phyloP scores from a whole-genome alignment of 345 rosid species.

The Corymbia maculata region DNA sequence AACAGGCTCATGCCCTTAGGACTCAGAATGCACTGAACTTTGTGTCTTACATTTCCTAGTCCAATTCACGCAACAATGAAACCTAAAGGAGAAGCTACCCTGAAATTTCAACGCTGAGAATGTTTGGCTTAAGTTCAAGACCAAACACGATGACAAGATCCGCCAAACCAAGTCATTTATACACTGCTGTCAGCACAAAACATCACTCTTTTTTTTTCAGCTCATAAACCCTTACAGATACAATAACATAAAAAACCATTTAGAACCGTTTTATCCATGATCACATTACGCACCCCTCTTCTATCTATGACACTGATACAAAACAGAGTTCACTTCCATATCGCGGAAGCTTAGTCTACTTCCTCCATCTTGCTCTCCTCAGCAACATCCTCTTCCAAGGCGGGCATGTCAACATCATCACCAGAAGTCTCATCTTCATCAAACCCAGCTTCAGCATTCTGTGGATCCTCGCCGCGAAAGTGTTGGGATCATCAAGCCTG shows the following conservation, averaged over 20 bases:
- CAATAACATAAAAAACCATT: neutral
- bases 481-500: slow-evolving; percentile 36
- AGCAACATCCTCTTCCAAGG: slow-evolving; percentile 33
- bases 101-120: neutral
- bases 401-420: slow-evolving; percentile 29
- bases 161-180: neutral
- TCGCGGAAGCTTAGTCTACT: slow-evolving; percentile 8
- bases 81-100: neutral
- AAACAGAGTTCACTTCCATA: neutral
- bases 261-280: neutral
- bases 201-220: no score
- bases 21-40: neutral
- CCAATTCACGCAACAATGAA: neutral
- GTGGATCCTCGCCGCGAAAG: slow-evolving; percentile 34
- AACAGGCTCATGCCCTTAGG: neutral
- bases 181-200: neutral
- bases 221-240: neutral
- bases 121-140: neutral
- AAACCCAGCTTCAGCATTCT: slow-evolving; percentile 36
- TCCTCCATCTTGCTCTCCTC: slow-evolving; percentile 51
- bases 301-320: neutral
- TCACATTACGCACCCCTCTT: neutral
- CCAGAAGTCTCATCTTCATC: slow-evolving; percentile 24
- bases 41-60: neutral
- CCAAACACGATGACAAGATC: neutral